Base-by-base conservation (phyloP, 2,329 filamentous ascomycete species). In the Rutstroemia sp. region DNA sequence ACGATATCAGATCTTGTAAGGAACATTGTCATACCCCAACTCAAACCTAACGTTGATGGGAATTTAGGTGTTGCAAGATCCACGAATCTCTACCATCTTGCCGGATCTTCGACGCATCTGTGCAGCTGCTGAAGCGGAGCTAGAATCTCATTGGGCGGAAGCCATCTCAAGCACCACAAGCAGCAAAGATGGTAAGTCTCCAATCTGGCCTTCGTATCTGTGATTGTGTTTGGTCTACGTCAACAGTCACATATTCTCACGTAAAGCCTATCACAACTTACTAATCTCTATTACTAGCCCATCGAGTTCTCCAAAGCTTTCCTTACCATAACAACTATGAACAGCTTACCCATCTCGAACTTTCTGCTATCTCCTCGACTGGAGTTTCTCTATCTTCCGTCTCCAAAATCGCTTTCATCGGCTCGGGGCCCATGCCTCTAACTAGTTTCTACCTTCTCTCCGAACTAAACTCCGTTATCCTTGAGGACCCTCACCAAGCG, bases 291-390 rank as follows among this genome's bases (percentile, higher is more conserved):
- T 78, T 4, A 49, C 56, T 14, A 55, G 53, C 53, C 16, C 46
- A 45, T 4, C 38, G 18, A 7, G 5, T 51, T 5, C 46, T 55
- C 8, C n/a, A 21, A n/a, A 58, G 58, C 2, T 80, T 80, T 59
- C 75, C 77, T 1, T 80, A 80, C 65, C 71, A 74, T 62, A 56
- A 67, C 8, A 79, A 79, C 65, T 80, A 80, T 62, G 58, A 74
- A 37, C 73, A 77, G 21, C 71, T 80, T 27, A 73, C 75, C 0
- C 71, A 70, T 14, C 69, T 79, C 41, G 78, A 80, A 63, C 69
- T 76, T 23, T 68, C 68, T 23, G 70, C 73, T 8, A 67, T 79
- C 4, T 58, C 66, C 12, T 69, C 73, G 4, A 73, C 53, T 2
- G 53, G 53, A 14, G 19, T 72, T 18, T 62, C 69, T 2, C 59